Base-by-base conservation (phyloP, 2,329 filamentous ascomycete species). In the Fusarium subtropicale region DNA sequence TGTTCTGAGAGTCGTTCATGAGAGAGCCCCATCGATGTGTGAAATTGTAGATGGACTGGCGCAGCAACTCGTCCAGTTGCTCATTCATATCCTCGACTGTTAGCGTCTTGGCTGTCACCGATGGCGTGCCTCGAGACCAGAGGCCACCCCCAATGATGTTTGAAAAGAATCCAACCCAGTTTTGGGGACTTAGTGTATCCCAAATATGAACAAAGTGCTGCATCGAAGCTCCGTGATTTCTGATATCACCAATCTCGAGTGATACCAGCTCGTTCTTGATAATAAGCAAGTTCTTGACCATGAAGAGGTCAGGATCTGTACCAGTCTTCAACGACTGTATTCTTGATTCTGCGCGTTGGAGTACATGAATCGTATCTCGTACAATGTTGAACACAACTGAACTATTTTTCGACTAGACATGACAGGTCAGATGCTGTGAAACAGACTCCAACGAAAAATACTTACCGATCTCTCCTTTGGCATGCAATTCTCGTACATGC, bases 181-280 rank as follows among this genome's bases (percentile, higher is more conserved):
- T 87, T 64, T 86, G 83, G 3, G 82, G 85, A 72, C 82, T 89
- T 15, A 90, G 82, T 0, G 87, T 87, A 53, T 89, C 87, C 88
- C 88, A 90, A 41, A 91, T 90, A 65, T 87, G 87, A 18, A 84
- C 81, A 73, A 91, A 90, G 73, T 91, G 88, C 71, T 90, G 87
- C 82, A 88, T 85, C 7, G 79, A 77, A 28, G 71, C 62, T 15
- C 76, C 64, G 45, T 86, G 83, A 57, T 85, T 86, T 62, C 87
- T 82, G 18, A 89, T 85, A 69, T 90, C 88, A 53, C 88, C 94
- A 71, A 99, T 97, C 81, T 99, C 96, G 66, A 99, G 94, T 12
- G 94, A 94, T 28, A 99, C 90, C 53, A 99, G 92, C 77, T 97
- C 93, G 77, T 97, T 97, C 80, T 98, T 98, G 53, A 99, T 87